phyloP scores from a whole-genome alignment of 2,329 filamentous ascomycete genomes.

The Elsinoe batatas region DNA sequence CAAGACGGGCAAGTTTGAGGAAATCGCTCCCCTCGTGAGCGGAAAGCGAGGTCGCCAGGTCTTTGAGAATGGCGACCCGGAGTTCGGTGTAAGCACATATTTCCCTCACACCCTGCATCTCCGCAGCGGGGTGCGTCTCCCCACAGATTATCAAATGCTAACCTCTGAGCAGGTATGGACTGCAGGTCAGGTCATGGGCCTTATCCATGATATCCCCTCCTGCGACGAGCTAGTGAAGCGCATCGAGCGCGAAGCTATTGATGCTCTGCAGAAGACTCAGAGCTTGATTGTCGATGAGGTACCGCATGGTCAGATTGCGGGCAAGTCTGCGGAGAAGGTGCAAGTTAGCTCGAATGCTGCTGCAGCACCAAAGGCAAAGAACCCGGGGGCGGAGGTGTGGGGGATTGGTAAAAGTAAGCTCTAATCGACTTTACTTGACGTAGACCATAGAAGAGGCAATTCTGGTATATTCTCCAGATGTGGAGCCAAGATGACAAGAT shows the following conservation, averaged over 20 bases:
- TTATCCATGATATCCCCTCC: conserved; percentile 44
- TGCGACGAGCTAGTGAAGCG: conserved; percentile 36
- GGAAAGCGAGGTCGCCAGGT: conserved; percentile 86
- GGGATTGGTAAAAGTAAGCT: conserved; percentile 18
- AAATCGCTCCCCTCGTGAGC: conserved; percentile 78
- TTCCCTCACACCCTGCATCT: neutral
- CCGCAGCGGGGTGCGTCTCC: neutral
- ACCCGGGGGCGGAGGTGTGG: conserved; percentile 33
- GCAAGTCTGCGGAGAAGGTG: conserved; percentile 19
- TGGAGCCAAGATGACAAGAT: no score
- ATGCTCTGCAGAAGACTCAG: conserved; percentile 31
- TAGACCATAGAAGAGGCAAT: no score
- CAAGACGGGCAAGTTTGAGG: conserved; percentile 74
- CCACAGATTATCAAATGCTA: neutral
- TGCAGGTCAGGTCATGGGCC: conserved; percentile 78
- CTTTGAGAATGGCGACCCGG: conserved; percentile 81
- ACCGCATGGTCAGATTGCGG: conserved; percentile 24
- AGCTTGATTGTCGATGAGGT: conserved; percentile 31
- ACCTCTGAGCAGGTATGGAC: conserved; percentile 70
- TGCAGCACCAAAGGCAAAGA: conserved; percentile 28
- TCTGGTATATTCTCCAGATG: no score
- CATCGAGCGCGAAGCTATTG: conserved; percentile 38
- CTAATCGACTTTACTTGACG: no score
- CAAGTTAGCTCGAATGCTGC: conserved; percentile 6
- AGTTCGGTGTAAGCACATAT: conserved; percentile 63